phyloP scores from a whole-genome alignment of 2,329 filamentous ascomycete genomes.

The Ceratocystis papillata region DNA sequence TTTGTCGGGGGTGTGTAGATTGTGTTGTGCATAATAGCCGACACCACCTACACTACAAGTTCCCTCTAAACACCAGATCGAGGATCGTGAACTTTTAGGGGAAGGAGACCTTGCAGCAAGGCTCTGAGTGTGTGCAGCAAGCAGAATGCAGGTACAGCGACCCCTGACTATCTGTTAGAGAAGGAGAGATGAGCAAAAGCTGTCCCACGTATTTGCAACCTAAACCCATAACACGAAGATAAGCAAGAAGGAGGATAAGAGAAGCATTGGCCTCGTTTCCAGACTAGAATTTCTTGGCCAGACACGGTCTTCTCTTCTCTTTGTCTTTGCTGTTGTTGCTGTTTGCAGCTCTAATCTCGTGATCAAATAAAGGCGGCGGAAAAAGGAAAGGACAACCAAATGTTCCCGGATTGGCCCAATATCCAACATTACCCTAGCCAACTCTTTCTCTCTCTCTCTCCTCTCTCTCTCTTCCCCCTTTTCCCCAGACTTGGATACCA shows the following conservation, averaged over 20 bases:
- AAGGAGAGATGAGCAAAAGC: background rate
- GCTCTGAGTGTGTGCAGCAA: conserved; percentile 1
- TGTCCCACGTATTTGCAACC: background rate
- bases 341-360: no score
- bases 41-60: background rate
- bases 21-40: no score
- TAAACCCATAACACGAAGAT: background rate
- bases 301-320: background rate
- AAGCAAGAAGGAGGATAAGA: conserved; percentile 2
- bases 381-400: no score
- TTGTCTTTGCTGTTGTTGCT: background rate
- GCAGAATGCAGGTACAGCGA: conserved; percentile 2
- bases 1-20: no score
- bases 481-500: background rate
- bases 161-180: background rate
- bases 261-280: background rate
- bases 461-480: background rate
- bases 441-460: background rate
- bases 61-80: conserved; percentile 1
- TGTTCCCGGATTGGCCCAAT: background rate
- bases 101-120: background rate
- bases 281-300: background rate
- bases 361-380: no score
- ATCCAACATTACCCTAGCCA: background rate
- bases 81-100: conserved; percentile 9